Percentiles rank a stretch among this genome's conserved stretches.
These are phyloP conservation scores for Aspergillus bombycis DNA, from an alignment of 2,329 filamentous ascomycete species.

Conservation along the genomic window DNA sequence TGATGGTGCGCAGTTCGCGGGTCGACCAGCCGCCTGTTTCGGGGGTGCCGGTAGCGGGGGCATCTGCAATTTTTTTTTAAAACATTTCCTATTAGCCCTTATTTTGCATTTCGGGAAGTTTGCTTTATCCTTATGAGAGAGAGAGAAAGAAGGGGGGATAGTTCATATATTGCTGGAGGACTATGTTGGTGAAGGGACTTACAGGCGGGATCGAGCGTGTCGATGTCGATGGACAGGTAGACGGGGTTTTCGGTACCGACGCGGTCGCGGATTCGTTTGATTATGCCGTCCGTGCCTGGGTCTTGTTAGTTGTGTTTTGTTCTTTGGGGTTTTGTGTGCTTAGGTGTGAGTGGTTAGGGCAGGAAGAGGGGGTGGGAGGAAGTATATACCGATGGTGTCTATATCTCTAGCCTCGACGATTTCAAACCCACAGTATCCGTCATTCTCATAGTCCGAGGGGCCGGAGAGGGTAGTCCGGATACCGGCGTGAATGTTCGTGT, in stretches of 20 bases:
- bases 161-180: no score
- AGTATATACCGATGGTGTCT: constrained; percentile 26
- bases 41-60: constrained; percentile 35
- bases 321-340: no score
- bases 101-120: no score
- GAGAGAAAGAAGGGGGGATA: no score
- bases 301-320: not conserved
- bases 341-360: no score
- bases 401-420: constrained; percentile 30
- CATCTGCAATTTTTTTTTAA: constrained; percentile 6
- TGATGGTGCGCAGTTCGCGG: constrained; percentile 22
- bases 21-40: constrained; percentile 29
- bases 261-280: constrained; percentile 19
- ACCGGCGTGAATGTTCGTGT: constrained; percentile 29
- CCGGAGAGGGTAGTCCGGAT: constrained; percentile 29
- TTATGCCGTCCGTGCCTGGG: constrained; percentile 18
- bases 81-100: no score
- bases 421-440: constrained; percentile 25
- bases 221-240: constrained; percentile 39
- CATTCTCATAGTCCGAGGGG: constrained; percentile 28
- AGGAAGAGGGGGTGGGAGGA: no score
- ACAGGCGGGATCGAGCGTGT: constrained; percentile 20
- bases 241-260: constrained; percentile 26
- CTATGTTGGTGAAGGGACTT: not conserved
- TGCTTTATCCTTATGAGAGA: no score